A percentile compares a stretch with the other conserved stretches of the same genome.
Conservation (phyloP, 2,329 filamentous ascomycete species). For the Cladosporium phlei region DNA sequence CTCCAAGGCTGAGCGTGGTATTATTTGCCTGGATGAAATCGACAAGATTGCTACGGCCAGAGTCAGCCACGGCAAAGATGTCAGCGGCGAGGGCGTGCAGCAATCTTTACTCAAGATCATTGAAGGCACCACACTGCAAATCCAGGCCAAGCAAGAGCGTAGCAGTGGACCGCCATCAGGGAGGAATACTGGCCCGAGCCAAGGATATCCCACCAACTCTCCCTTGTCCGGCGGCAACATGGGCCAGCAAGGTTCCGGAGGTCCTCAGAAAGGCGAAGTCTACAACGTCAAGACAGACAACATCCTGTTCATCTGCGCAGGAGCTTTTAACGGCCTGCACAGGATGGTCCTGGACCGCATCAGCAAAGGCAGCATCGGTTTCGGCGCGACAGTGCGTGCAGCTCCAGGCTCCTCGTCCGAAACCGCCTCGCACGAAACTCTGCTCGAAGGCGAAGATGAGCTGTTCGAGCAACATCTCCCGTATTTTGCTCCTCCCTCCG, state of each 20-base stretch:
- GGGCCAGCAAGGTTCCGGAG: conserved; percentile 20
- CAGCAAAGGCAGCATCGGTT: conserved; percentile 80
- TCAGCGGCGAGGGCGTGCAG: conserved; percentile 93
- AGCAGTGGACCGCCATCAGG: conserved; percentile 29
- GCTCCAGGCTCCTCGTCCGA: conserved; percentile 32
- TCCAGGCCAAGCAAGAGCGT: conserved; percentile 78
- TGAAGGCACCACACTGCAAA: conserved; percentile 87
- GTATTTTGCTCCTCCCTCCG: conserved; percentile 43
- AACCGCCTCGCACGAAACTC: conserved; percentile 52
- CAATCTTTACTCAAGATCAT: conserved; percentile 94
- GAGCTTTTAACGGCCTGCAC: conserved; percentile 88
- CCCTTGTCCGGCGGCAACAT: conserved; percentile 34
- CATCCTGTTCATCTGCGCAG: conserved; percentile 94
- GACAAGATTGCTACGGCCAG: conserved; percentile 93
- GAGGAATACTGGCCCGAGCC: conserved; percentile 12
- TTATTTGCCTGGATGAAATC: conserved; percentile 93
- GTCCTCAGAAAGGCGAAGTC: conserved; percentile 49
- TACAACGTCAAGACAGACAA: conserved; percentile 86
- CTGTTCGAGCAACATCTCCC: conserved; percentile 40
- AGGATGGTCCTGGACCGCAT: conserved; percentile 84
- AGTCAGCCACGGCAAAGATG: conserved; percentile 83
- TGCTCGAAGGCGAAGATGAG: conserved; percentile 56
- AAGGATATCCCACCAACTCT: conserved; percentile 32
- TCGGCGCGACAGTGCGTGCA: conserved; percentile 73
- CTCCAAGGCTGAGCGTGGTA: conserved; percentile 78